A percentile compares a stretch with the other conserved stretches of the same genome.
These are phyloP conservation scores for Penicillium alfredii DNA, from an alignment of 495 filamentous ascomycete genomes.

Conservation along the genomic window DNA sequence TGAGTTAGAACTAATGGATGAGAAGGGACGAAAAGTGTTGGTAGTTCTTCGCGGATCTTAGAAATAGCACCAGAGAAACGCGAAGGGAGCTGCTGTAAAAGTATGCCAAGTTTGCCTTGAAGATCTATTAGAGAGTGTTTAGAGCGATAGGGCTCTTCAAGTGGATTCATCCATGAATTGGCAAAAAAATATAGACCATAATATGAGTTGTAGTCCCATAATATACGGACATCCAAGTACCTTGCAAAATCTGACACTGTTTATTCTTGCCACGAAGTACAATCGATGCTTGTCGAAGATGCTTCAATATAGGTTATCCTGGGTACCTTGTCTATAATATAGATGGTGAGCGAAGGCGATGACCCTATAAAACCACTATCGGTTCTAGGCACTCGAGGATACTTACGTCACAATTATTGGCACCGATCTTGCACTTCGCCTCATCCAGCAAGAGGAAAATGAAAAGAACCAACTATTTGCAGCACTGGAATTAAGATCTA, in stretches of 20 bases:
- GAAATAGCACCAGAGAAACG: not conserved
- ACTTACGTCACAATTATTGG: no score
- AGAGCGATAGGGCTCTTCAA: not conserved
- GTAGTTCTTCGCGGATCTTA: conserved; percentile 10
- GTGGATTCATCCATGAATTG: not conserved
- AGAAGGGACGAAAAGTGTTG: conserved; percentile 17
- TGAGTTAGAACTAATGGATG: conserved; percentile 38
- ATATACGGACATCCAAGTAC: not conserved
- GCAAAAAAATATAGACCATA: conserved; percentile 10
- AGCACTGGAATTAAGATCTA: not conserved
- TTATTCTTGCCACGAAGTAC: not conserved
- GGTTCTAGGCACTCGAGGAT: no score
- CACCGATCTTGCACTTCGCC: no score
- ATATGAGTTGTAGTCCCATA: not conserved
- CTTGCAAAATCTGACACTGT: conserved; percentile 7
- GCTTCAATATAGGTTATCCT: conserved; percentile 4
- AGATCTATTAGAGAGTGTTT: not conserved
- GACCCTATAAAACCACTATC: conserved; percentile 1
- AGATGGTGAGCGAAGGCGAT: not conserved
- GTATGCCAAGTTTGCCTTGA: conserved; percentile 4
- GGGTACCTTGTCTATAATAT: conserved; percentile 7
- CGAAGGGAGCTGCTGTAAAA: not conserved
- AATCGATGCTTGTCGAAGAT: not conserved
- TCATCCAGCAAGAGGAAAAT: no score
- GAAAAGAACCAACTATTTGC: no score